A percentile compares a stretch with the other conserved stretches of the same genome.
Evolutionary conservation across 2,329 filamentous ascomycete genomes (phyloP).

Genomic region (Pseudocercospora eumusae): DNA sequence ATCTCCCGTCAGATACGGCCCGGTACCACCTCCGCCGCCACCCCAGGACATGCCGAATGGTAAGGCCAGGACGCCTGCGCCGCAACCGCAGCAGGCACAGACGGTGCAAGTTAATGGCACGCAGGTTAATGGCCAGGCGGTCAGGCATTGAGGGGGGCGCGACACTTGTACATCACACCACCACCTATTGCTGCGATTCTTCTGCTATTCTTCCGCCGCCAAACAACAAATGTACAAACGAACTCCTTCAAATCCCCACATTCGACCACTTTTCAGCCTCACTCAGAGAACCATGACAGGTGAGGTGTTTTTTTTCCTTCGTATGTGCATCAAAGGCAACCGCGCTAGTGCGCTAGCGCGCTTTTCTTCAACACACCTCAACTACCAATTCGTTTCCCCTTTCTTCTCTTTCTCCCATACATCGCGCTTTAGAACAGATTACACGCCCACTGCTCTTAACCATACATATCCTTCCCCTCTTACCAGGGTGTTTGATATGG

Average conservation of each 20-base stretch:
- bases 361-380: not conserved
- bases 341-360: not conserved
- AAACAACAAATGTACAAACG: slow-evolving; percentile 14
- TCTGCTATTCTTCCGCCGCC: not conserved
- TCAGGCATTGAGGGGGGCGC: slow-evolving; percentile 16
- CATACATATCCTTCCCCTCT: no score
- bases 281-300: not conserved
- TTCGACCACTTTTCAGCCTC: not conserved
- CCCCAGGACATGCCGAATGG: slow-evolving; percentile 33
- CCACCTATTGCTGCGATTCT: slow-evolving; percentile 9
- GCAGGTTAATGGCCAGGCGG: slow-evolving; percentile 17
- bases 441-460: slow-evolving; percentile 37
- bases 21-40: slow-evolving; percentile 53
- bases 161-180: slow-evolving; percentile 18
- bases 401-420: slow-evolving; percentile 14
- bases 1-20: slow-evolving; percentile 42
- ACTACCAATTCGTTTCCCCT: not conserved
- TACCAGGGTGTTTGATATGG: no score
- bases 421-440: slow-evolving; percentile 39
- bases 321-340: not conserved
- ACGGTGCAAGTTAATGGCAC: slow-evolving; percentile 25
- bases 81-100: slow-evolving; percentile 13
- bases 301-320: not conserved
- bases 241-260: not conserved
- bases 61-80: slow-evolving; percentile 23